Evolutionary conservation across 176 grass and related monocot genomes (phyloP).

Genomic region (bread wheat (Triticum aestivum)): IWGSC_CS_RefSeq_v2.1 NC_057795.1:61487353-61487852

Average conservation of each 20-base stretch:
- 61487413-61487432: background rate
- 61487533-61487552: constrained; percentile 74
- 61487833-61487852: constrained; percentile 78
- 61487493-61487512: constrained; percentile 80
- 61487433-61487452: constrained; percentile 58
- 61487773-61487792: no score
- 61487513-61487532: constrained; percentile 71
- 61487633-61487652: no score
- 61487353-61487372: background rate
- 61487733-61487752: no score
- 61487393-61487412: background rate
- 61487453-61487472: constrained; percentile 62
- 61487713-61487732: no score
- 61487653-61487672: background rate
- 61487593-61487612: constrained; percentile 59
- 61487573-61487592: constrained; percentile 82
- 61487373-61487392: background rate
- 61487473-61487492: constrained; percentile 69
- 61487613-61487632: no score
- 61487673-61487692: no score
- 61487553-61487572: constrained; percentile 85
- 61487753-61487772: no score
- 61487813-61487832: background rate
- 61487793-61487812: no score
- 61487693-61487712: no score